These are phyloP conservation scores for Henningerozyma blattae DNA, from an alignment of 805 yeast genomes.

Conservation along the genomic window DNA sequence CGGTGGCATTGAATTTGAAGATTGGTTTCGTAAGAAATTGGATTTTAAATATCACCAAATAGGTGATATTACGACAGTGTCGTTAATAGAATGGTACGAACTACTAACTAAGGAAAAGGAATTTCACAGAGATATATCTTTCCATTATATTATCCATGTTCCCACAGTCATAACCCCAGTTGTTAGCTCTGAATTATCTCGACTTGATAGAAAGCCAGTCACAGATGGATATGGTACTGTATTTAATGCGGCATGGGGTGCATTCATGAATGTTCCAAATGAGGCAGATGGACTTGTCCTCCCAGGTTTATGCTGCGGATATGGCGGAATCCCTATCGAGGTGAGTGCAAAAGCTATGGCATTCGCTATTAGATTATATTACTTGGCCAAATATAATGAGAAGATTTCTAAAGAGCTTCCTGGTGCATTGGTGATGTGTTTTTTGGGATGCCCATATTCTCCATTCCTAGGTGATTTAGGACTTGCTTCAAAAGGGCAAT, in stretches of 20 bases:
- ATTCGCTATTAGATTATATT: conserved; percentile 6
- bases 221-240: conserved; percentile 17
- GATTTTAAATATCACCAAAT: conserved; percentile 15
- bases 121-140: not conserved
- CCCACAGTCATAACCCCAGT: conserved; percentile 24
- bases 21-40: conserved; percentile 17
- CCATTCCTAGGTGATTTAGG: too few relatives aligned
- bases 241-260: conserved; percentile 21
- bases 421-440: too few relatives aligned
- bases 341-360: conserved; percentile 20
- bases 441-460: too few relatives aligned
- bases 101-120: conserved; percentile 5
- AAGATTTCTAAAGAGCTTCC: too few relatives aligned
- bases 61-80: conserved; percentile 15
- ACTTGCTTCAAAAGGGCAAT: too few relatives aligned
- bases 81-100: too few relatives aligned
- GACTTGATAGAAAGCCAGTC: conserved; percentile 9
- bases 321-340: conserved; percentile 19
- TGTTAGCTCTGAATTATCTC: conserved; percentile 15
- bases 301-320: conserved; percentile 25
- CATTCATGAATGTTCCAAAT: conserved; percentile 11
- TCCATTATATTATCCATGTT: conserved; percentile 18
- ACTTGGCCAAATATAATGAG: too few relatives aligned
- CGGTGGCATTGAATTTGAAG: conserved; percentile 17
- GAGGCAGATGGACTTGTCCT: conserved; percentile 16